Base-by-base conservation (phyloP, 2,329 filamentous ascomycete genomes). In the Diaporthe amygdali region DNA sequence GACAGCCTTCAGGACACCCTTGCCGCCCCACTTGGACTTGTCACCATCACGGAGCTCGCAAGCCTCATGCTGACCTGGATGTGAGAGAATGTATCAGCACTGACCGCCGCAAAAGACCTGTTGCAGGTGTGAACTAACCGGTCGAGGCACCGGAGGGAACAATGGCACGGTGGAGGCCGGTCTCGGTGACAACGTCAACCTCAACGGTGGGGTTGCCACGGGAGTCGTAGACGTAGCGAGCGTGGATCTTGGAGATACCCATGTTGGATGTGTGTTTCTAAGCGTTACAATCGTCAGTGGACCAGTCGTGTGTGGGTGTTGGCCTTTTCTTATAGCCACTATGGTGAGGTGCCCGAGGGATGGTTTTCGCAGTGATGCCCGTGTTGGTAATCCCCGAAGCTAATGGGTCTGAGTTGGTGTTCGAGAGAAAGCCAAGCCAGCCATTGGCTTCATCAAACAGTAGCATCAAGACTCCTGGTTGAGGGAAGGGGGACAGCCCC, bases 141-240 rank as follows among this genome's bases (percentile, higher is more conserved):
- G 95, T 98, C 79, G 96, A 98, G 80, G 96, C 96, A 84, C 96
- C 96, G 76, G 95, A 98, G 80, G 96, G 96, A 75, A 98, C 96
- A 83, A 98, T 98, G 83, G 96, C 95, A 82, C 96, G 95, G 91
- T 98, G 95, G 75, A 98, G 92, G 81, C 96, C 96, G 79, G 93
- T 97, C 88, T 97, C 94, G 79, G 95, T 98, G 86, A 97, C 93
- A 79, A 98, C 91, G 84, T 98, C 96, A 80, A 98, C 96, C 90
- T 98, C 96, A 81, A 98, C 96, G 82, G 96, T 99, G 81, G 96
- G 96, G 92, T 99, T 99, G 83, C 91, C 91, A 83, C 96, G 96
- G 84, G 96, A 98, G 91, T 99, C 96, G 91, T 96, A 99, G 88
- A 99, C 95, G 81, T 93, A 95, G 83, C 96, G 93, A 82, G 93